These are phyloP conservation scores for Clathrus columnatus DNA, from an alignment of 768 basidiomycete species.

Conservation along the genomic window DNA sequence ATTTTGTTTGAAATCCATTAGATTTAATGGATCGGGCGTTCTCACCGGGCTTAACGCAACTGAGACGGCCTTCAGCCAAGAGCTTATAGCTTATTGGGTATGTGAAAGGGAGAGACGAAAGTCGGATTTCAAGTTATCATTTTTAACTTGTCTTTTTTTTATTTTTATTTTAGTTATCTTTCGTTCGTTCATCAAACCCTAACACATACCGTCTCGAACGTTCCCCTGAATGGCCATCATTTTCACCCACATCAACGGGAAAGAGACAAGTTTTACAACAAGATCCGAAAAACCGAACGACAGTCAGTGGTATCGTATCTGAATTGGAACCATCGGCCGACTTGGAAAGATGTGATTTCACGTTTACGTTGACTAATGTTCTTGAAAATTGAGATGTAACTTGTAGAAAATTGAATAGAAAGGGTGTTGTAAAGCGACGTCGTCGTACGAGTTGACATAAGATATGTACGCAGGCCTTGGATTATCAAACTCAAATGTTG, in stretches of 20 bases:
- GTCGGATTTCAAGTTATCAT: background rate
- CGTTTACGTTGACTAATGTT: background rate
- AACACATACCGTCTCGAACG: slow-evolving; percentile 44
- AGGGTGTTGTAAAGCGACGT: too few relatives aligned
- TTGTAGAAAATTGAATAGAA: too few relatives aligned
- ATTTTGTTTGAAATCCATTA: slow-evolving; percentile 14
- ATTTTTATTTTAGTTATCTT: slow-evolving; percentile 32
- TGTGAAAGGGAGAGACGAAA: too few relatives aligned
- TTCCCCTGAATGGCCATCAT: slow-evolving; percentile 40
- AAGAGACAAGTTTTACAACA: slow-evolving; percentile 3
- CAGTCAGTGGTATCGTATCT: background rate
- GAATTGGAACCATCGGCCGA: slow-evolving; percentile 1
- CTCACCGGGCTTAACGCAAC: slow-evolving; percentile 38
- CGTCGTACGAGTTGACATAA: too few relatives aligned
- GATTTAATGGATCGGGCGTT: slow-evolving; percentile 43
- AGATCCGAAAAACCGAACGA: background rate
- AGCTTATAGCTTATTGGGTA: slow-evolving; percentile 53
- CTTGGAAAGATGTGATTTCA: background rate
- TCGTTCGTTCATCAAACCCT: slow-evolving; percentile 48
- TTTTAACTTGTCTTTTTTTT: background rate
- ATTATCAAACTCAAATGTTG: too few relatives aligned
- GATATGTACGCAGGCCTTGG: too few relatives aligned
- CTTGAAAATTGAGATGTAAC: background rate
- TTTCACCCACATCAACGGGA: background rate
- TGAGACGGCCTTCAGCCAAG: slow-evolving; percentile 44